A percentile compares a stretch with the other conserved stretches of the same genome.
Conservation (phyloP, 2,329 filamentous ascomycete genomes). For the Coniosporium tulheliwenetii region DNA sequence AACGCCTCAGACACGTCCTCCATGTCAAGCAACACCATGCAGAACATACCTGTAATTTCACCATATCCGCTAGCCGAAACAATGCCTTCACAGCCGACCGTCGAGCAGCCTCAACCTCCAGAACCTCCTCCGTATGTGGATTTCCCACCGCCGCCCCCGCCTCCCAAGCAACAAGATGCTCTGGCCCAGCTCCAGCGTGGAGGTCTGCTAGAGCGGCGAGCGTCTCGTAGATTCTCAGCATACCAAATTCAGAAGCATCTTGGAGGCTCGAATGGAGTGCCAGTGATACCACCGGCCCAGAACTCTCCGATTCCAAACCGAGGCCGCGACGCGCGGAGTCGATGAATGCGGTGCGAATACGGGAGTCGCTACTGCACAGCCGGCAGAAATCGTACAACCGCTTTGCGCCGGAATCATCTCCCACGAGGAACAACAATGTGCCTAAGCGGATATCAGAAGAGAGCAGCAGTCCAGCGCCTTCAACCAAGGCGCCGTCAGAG, state of each 20-base stretch:
- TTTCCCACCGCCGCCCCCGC: conserved; percentile 58
- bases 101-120: too few relatives aligned
- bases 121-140: conserved; percentile 19
- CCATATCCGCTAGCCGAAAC: conserved; percentile 52
- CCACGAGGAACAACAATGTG: conserved; percentile 35
- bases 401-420: conserved; percentile 40
- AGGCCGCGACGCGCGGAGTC: conserved; percentile 75
- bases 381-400: conserved; percentile 35
- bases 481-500: conserved; percentile 16
- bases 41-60: conserved; percentile 58
- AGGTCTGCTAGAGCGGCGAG: conserved; percentile 80
- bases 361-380: conserved; percentile 38
- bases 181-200: conserved; percentile 81
- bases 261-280: conserved; percentile 68
- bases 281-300: conserved; percentile 65
- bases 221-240: conserved; percentile 83
- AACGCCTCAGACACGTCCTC: conserved; percentile 47
- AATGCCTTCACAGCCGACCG: conserved; percentile 22
- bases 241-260: conserved; percentile 96
- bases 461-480: conserved; percentile 21
- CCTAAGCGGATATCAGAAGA: conserved; percentile 48
- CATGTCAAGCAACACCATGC: conserved; percentile 58
- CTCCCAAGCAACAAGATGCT: conserved; percentile 75
- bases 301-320: conserved; percentile 74
- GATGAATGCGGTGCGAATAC: conserved; percentile 52